Base-by-base conservation (phyloP, 305 asterid genomes). In the Coffea humblotiana region DNA sequence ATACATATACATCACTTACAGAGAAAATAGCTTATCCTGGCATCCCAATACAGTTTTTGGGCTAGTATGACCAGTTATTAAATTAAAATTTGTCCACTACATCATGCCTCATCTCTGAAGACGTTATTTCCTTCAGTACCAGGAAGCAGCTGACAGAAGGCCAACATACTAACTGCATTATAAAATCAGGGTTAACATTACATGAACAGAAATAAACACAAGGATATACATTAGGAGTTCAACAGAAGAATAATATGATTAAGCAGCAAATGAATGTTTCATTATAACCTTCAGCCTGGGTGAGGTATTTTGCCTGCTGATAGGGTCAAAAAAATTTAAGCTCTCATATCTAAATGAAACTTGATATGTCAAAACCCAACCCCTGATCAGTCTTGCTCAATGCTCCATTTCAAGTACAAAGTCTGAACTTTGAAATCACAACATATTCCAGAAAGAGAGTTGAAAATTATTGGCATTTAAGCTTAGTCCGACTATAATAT, bases 91-190 rank as follows among this genome's bases (percentile, higher is more conserved):
- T 40, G 67, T 61, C 78, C 27, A 58, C 37, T 21, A 3, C 66
- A 71, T 61, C 65, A 48, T 35, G 45, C 73, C 72, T 65, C 49
- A 8, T 71, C 40, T 68, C 70, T 19, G 63, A 71, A 64, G 48
- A 43, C 14, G 25, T 63, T 79, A 45, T 47, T 48, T 45, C 74
- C 27, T 43, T 71, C 18, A 32, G 63, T 65, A 48, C 32, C 54
- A 65, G 29, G 70, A 60, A 71, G 78, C 78, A 40, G 51, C 16
- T 37, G 71, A 51, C 49, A 43, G 74, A n/a, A 37, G 52, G 14
- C n/a, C 45, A 51, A 16, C 48, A 71, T 56, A 65, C 43, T 11
- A 65, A 43, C 81, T 73, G 79, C 79, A 78, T 21, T 49, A 8
- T 66, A 52, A 5, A 35, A 75, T 47, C 32, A 64, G 51, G 60